Evolutionary conservation across 371 early-diverging fungal species (phyloP), one percentile per base, ranked within the genome.

Genomic region (Mucor ambiguus): DNA sequence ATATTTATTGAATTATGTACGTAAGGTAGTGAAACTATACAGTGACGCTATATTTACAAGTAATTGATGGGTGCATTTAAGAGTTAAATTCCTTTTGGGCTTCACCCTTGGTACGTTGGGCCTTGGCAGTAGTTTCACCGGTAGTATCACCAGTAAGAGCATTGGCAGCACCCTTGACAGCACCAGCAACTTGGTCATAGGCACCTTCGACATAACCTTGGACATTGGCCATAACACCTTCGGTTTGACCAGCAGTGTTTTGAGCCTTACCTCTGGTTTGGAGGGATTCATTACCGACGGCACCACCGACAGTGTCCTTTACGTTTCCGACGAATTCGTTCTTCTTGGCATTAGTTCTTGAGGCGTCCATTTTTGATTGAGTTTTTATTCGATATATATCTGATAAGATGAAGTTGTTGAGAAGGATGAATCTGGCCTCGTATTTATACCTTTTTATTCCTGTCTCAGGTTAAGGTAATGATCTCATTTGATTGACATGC

Each of bases 191-290:
- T 56, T 74, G 69, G 9, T 71, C 52, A 30, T 35, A 49, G 20
- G 72, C 49, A 24, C 69, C 69, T 11, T 65, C 33, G n/a, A 66
- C 65, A 12, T 65, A 74, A 16, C 57, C 63, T 28, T 32, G 38
- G 14, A 69, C 49, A 57, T 71, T 72, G 32, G 71, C 74, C 16
- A 65, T 35, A 14, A 58, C 59, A 49, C 63, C 68, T 57, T 74
- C 56, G 5, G 69, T 70, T 37, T 76, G 66, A n/a, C 84, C 84
- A 29, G 68, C 48, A 16, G 52, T 61, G 20, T 68, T 44, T 61
- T 79, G 74, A 14, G 75, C 43, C 41, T 78, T 69, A 9, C 83
- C 81, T 63, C 78, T 66, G 14, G 76, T 68, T 68, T 82, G 69
- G 67, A 78, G 58, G 20, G 63, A 41, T 24, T 57, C 61, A 52